Conservation (phyloP, 305 asterid genomes). For the Ruellia speciosa region DNA sequence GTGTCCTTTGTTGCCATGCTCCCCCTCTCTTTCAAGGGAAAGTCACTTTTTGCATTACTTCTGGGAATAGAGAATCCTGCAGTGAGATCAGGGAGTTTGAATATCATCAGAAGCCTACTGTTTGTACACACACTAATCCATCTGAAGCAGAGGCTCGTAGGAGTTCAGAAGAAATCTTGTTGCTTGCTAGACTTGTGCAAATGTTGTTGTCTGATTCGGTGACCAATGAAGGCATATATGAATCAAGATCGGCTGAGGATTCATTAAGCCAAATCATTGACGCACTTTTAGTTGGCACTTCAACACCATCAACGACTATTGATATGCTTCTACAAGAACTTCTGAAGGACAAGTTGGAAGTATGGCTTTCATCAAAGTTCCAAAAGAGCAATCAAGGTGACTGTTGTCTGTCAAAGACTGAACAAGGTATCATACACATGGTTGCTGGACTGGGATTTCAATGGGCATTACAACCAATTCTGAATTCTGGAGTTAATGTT, state of each 20-base stretch:
- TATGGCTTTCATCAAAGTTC: constrained; percentile 67
- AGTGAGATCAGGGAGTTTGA: constrained; percentile 87
- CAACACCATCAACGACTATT: constrained; percentile 43
- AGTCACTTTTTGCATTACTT: constrained; percentile 67
- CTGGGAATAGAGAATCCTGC: constrained; percentile 79
- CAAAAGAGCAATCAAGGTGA: constrained; percentile 28
- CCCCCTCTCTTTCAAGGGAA: constrained; percentile 72
- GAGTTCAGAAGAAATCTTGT: constrained; percentile 64
- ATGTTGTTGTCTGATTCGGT: constrained; percentile 53
- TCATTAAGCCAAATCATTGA: constrained; percentile 63
- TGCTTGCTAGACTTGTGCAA: constrained; percentile 70
- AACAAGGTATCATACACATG: constrained; percentile 88
- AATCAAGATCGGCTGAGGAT: constrained; percentile 45
- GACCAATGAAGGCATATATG: constrained; percentile 36
- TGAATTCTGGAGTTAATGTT: constrained; percentile 66
- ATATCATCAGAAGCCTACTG: constrained; percentile 49
- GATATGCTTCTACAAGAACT: constrained; percentile 89
- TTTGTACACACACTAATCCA: constrained; percentile 28
- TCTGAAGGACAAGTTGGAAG: constrained; percentile 68
- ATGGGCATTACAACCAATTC: constrained; percentile 91
- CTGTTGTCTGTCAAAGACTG: constrained; percentile 62
- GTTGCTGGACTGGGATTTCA: constrained; percentile 87
- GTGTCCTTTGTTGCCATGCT: constrained; percentile 77
- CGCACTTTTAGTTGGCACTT: constrained; percentile 55
- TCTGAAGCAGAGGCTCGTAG: constrained; percentile 41